A percentile compares a stretch with the other conserved stretches of the same genome.
Evolutionary conservation across 2,329 filamentous ascomycete species (phyloP).

Genomic region (Botryotinia globosa): DNA sequence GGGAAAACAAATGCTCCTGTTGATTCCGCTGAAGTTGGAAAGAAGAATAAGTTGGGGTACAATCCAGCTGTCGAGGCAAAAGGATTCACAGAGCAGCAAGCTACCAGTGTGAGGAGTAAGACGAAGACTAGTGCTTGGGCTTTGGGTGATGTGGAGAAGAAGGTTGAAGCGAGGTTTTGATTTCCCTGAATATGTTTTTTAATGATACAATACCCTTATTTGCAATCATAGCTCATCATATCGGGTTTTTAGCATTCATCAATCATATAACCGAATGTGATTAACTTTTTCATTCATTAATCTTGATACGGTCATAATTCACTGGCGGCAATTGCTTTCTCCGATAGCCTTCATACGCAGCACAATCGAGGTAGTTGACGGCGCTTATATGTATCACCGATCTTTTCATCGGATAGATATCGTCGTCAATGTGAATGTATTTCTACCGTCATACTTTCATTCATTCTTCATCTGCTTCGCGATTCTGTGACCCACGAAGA

Average conservation of each 20-base stretch:
- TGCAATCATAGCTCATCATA: neutral
- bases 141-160: constrained; percentile 69
- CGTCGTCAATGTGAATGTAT: neutral
- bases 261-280: neutral
- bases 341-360: fast-evolving
- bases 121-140: constrained; percentile 68
- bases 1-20: constrained; percentile 64
- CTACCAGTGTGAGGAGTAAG: constrained; percentile 67
- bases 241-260: fast-evolving
- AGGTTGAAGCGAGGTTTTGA: constrained; percentile 68
- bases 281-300: neutral
- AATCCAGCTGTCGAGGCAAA: constrained; percentile 89
- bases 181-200: neutral
- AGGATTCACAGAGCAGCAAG: constrained; percentile 80
- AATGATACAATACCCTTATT: neutral
- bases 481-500: neutral
- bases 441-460: fast-evolving
- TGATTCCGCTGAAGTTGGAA: constrained; percentile 61
- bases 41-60: constrained; percentile 71
- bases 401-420: neutral
- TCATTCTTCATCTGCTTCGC: neutral
- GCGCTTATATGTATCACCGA: fast-evolving
- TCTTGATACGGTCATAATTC: neutral
- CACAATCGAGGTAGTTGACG: fast-evolving
- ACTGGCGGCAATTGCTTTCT: fast-evolving